Conservation (phyloP, 257 asterid species). For the Penstemon eatonii region DNA sequence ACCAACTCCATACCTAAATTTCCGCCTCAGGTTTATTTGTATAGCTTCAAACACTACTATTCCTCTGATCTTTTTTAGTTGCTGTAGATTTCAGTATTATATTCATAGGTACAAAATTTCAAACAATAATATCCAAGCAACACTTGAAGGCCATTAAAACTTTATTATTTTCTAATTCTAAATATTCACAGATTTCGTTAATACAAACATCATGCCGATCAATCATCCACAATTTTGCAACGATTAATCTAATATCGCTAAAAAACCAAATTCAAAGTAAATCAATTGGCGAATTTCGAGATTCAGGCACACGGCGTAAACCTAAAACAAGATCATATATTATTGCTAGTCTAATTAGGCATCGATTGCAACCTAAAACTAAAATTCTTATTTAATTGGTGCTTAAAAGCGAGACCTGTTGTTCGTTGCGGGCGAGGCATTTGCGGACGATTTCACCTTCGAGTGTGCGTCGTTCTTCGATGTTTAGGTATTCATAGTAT, state of each 20-base stretch:
- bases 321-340: neutral
- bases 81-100: slow-evolving; percentile 5
- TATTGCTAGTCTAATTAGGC: neutral
- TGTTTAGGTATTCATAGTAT: slow-evolving; percentile 83
- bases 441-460: slow-evolving; percentile 99
- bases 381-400: neutral
- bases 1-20: neutral
- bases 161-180: neutral
- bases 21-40: neutral
- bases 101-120: neutral
- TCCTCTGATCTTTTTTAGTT: neutral
- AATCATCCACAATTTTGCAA: neutral
- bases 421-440: slow-evolving; percentile 92
- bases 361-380: neutral
- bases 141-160: neutral
- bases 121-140: neutral
- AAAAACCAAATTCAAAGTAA: slow-evolving; percentile 12
- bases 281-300: neutral
- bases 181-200: neutral
- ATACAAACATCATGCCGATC: neutral
- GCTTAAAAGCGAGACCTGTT: slow-evolving; percentile 50
- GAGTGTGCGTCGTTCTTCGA: slow-evolving; percentile 95
- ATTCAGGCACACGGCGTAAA: neutral
- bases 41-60: neutral
- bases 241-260: neutral